Base-by-base conservation (phyloP, 2,329 filamentous ascomycete genomes). In the Colletotrichum sp. region DNA sequence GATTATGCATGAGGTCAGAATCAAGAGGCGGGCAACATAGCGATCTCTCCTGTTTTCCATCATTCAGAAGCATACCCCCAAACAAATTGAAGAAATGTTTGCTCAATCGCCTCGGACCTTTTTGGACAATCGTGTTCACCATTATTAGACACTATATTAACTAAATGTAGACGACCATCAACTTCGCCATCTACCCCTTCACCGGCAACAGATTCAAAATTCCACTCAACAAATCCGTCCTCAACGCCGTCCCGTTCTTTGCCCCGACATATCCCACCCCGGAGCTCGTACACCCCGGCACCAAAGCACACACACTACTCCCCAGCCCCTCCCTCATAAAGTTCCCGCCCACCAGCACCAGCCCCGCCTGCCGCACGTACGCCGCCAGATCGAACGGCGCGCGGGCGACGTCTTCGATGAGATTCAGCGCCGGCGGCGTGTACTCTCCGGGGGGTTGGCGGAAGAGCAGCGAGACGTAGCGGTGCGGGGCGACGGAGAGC, bases 1-100 rank as follows among this genome's bases (percentile, higher is more conserved):
- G 76, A 75, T 30, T 75, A 71, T 13, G 43, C 43, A 2, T 48
- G n/a, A 48, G 43, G n/a, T n/a, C 16, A 10, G 18, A 43, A 43
- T 43, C 9, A 43, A 43, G 38, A 18, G 38, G 18, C 18, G 38
- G 18, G 38, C 18, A 43, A 3, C n/a, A 48, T 21, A 48, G n/a
- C n/a, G 10, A 21, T 13, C 10, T 48, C 5, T 48, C 6, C 10
- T 48, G 3, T 21, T 48, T 12, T 12, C 10, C 10, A 48, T 48
- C 6, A 21, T 3, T 21, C 4, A 12, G n/a, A 48, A 48, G 10
- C 43, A 48, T 48, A 48, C 43, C 43, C n/a, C 10, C 3, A 48
- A 13, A 52, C 43, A 52, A 52, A 52, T 52, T 52, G 43, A 52
- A 52, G n/a, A 52, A 52, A 21, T 8, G 3, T 52, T 43, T 43